phyloP scores from a whole-genome alignment of 2,329 filamentous ascomycete species.

The Arthrobotrys conoides region DNA sequence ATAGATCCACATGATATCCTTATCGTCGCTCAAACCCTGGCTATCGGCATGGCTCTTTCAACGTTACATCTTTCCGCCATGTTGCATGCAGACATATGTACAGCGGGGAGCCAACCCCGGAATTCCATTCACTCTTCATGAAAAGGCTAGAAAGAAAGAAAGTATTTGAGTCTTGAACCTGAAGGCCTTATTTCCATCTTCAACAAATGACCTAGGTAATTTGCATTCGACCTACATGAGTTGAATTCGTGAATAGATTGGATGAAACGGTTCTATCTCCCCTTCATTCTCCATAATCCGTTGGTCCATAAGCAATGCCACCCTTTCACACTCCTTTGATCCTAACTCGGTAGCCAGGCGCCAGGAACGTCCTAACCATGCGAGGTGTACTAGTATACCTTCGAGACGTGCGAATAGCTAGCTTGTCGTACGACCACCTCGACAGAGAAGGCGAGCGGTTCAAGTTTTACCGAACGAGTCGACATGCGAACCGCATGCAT shows the following conservation, averaged over 20 bases:
- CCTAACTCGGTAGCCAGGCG: background rate
- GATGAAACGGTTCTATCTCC: slow-evolving; percentile 17
- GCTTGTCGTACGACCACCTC: background rate
- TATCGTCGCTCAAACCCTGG: slow-evolving; percentile 2
- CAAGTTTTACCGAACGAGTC: background rate
- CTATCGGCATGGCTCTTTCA: slow-evolving; percentile 13
- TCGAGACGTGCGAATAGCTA: background rate
- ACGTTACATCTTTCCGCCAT: slow-evolving; percentile 54
- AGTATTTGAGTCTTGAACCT: background rate
- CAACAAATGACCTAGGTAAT: background rate
- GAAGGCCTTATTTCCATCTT: background rate
- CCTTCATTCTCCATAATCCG: slow-evolving; percentile 4
- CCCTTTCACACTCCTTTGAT: background rate
- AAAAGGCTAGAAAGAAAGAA: background rate
- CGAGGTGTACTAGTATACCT: too few species aligned
- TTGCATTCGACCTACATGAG: background rate
- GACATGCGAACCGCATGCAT: slow-evolving; percentile 30
- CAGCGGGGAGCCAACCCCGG: slow-evolving; percentile 32
- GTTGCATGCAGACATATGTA: slow-evolving; percentile 27
- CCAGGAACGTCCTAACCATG: background rate
- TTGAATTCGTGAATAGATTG: background rate
- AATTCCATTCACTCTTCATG: background rate
- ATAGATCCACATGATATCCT: background rate
- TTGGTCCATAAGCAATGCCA: slow-evolving; percentile 21
- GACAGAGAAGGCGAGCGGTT: background rate